Conservation (phyloP, 202 grass and related monocot genomes). For the Panicum hallii region DNA sequence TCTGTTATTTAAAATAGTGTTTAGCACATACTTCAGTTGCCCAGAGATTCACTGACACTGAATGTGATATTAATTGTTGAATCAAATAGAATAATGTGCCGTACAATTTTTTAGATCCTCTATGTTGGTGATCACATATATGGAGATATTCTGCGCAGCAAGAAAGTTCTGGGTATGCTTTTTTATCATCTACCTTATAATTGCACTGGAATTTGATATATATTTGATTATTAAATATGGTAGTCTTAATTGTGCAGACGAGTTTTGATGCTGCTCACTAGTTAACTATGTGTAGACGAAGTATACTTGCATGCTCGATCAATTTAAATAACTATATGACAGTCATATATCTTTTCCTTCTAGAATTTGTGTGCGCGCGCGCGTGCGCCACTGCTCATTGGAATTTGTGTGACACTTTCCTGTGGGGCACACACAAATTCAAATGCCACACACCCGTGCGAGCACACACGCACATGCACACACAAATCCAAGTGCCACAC, state of each 20-base stretch:
- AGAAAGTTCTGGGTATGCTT: constrained; percentile 89
- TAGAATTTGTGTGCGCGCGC: background rate
- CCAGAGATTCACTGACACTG: constrained; percentile 30
- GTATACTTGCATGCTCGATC: background rate
- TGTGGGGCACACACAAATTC: background rate
- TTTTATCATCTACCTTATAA: constrained; percentile 26
- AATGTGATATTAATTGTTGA: constrained; percentile 17
- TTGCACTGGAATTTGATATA: background rate
- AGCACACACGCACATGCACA: background rate
- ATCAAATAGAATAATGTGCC: constrained; percentile 30
- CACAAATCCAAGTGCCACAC: background rate
- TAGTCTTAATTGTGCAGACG: constrained; percentile 20
- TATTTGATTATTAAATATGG: background rate
- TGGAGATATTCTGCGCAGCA: constrained; percentile 97
- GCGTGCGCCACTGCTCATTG: background rate
- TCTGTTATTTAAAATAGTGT: constrained; percentile 33
- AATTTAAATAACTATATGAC: background rate
- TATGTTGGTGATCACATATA: constrained; percentile 99
- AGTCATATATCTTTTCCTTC: background rate
- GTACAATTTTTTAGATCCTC: constrained; percentile 65
- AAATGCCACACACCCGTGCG: background rate
- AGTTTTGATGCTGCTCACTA: background rate
- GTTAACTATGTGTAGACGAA: constrained; percentile 20
- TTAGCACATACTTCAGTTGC: constrained; percentile 28
- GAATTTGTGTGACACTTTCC: background rate